Base-by-base conservation (phyloP, 257 asterid genomes). In the Solanum tarapatanum region DNA sequence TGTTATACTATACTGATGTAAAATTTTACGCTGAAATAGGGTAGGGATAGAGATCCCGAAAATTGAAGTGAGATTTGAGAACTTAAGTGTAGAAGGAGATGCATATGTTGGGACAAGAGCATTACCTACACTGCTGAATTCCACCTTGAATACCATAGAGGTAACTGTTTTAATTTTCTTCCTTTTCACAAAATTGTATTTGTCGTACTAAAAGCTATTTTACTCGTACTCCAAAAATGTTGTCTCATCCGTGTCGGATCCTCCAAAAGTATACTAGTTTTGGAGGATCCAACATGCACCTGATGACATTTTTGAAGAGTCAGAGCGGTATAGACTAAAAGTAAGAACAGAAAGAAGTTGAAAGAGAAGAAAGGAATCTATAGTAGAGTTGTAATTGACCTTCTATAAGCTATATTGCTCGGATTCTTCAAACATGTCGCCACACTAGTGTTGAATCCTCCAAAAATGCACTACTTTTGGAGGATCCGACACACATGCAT, bases 41-140 rank as follows among this genome's bases (percentile, higher is more conserved):
- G 99, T 96, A 8, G 99, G 98, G 12, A 91, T 96, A 85, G 98
- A 96, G 79, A 94, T 95, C 39, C 99, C 99, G 16, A 93, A 91
- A 89, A 91, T 95, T 70, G 99, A 96, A 88, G 98, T 95, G 87
- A 92, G 99, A 87, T 96, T 88, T 51, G 88, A 96, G 93, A 91
- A 94, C 90, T 51, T 96, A 28, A 90, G 93, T 23, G 86, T 96
- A 30, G 94, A 94, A 87, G 99, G 99, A 88, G 98, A 96, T 90
- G 97, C 98, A 62, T 93, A 91, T 91, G 92, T 92, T 37, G 99
- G 98, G 45, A 88, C 91, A 37, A 93, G 99, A 88, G 99, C 99
- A 41, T 94, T 96, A 76, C 98, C 98, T n/a, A 96, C 99, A 83
- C 91, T 96, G 86, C 87, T 93, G 84, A 95, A 96, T 87, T 94